Evolutionary conservation across 2,329 filamentous ascomycete genomes (phyloP).

Genomic region (Penicillium rolfsii): DNA sequence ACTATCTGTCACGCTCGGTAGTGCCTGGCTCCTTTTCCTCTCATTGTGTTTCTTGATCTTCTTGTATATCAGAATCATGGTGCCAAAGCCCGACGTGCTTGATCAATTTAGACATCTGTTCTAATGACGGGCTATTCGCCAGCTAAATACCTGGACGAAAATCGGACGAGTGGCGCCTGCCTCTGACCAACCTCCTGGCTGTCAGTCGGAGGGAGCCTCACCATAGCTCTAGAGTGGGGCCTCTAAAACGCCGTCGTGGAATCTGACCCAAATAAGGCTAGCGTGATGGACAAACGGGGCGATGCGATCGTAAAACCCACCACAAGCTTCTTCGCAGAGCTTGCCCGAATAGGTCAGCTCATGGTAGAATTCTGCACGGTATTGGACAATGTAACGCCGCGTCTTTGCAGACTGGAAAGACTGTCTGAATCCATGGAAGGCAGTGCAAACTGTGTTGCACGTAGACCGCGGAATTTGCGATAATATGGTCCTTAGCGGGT

Average conservation of each 20-base stretch:
- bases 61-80: slow-evolving; percentile 17
- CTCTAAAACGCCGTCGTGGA: slow-evolving; percentile 7
- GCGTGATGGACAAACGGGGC: not conserved
- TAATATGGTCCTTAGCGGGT: not conserved
- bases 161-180: not conserved
- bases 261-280: slow-evolving; percentile 12
- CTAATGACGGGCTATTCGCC: not conserved
- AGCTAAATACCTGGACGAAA: not conserved
- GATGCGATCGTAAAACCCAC: not conserved
- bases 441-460: not conserved
- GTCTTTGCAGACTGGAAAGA: not conserved
- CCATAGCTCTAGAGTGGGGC: not conserved
- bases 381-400: not conserved
- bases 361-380: not conserved
- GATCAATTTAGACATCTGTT: not conserved
- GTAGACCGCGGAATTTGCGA: not conserved
- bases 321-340: slow-evolving; percentile 4
- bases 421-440: not conserved
- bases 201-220: not conserved
- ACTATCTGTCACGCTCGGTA: not conserved
- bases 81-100: not conserved
- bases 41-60: slow-evolving; percentile 18
- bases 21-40: slow-evolving; percentile 4
- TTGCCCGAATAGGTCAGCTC: not conserved
- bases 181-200: not conserved